Percentiles rank a stretch among this genome's conserved stretches.
phyloP scores from a whole-genome alignment of 139 green algal species.

The Closterium sp. region DNA sequence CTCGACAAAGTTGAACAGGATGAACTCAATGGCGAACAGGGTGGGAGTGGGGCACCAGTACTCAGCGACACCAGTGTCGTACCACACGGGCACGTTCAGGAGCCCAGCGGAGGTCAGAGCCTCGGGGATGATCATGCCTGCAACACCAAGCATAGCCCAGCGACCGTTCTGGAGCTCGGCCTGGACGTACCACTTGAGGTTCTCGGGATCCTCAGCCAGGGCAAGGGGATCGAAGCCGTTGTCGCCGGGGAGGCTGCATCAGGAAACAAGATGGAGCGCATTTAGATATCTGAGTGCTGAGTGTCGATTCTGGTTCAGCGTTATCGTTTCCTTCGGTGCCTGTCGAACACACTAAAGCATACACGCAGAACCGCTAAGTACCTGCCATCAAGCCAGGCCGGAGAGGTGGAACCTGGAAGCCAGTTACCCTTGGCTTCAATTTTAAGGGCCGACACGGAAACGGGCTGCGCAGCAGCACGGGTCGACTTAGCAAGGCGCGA shows the following conservation, averaged over 20 bases:
- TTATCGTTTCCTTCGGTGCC: neutral
- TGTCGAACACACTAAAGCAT: neutral
- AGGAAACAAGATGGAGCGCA: neutral
- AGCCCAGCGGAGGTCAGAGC: conserved; percentile 36
- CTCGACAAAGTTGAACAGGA: conserved; percentile 81
- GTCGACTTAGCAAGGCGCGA: neutral
- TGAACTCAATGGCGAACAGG: conserved; percentile 80
- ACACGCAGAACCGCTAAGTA: neutral
- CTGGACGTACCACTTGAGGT: conserved; percentile 59
- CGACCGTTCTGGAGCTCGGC: conserved; percentile 70
- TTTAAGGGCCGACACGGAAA: neutral
- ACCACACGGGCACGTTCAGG: conserved; percentile 31
- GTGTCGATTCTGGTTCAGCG: neutral
- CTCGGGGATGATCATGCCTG: conserved; percentile 81
- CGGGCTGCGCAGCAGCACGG: neutral
- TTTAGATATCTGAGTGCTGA: neutral
- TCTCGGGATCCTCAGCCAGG: conserved; percentile 65
- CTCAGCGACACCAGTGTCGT: conserved; percentile 60
- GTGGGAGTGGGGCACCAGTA: conserved; percentile 72
- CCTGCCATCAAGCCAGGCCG: conserved; percentile 49
- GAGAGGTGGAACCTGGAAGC: conserved; percentile 33
- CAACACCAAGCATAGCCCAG: conserved; percentile 88
- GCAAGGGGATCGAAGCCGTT: conserved; percentile 89
- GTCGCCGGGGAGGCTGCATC: conserved; percentile 58
- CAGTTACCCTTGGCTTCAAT: conserved; percentile 42